These are phyloP conservation scores for Capronia americana DNA, from an alignment of 2,329 filamentous ascomycete genomes.

Conservation along the genomic window DNA sequence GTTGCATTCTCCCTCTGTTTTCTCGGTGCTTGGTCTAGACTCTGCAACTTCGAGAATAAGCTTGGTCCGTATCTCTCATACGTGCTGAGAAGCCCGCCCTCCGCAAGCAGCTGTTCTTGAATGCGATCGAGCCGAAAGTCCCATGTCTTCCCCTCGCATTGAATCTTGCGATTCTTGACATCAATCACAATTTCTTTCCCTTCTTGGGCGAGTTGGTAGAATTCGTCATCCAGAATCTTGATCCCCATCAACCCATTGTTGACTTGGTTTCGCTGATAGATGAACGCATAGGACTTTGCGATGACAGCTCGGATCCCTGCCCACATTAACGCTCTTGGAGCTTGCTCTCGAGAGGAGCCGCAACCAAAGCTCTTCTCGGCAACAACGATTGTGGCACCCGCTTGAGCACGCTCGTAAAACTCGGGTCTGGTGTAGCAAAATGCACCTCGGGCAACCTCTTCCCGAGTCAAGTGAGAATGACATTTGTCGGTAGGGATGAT, in stretches of 20 bases:
- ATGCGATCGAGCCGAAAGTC: conserved; percentile 21
- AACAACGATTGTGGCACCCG: conserved; percentile 20
- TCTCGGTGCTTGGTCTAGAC: conserved; percentile 6
- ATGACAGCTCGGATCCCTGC: conserved; percentile 20
- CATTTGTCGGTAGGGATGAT: conserved; percentile 29
- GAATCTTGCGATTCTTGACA: conserved; percentile 18
- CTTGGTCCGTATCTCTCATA: conserved; percentile 25
- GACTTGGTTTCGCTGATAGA: conserved; percentile 22
- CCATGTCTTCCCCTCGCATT: conserved; percentile 14
- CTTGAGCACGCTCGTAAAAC: conserved; percentile 21
- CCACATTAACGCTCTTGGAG: conserved; percentile 20
- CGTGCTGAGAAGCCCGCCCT: conserved; percentile 22
- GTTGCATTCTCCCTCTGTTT: not conserved
- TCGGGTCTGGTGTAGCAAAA: conserved; percentile 26
- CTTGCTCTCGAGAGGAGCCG: conserved; percentile 24
- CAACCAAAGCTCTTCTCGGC: conserved; percentile 26
- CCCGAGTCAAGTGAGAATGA: conserved; percentile 22
- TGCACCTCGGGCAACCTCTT: conserved; percentile 25
- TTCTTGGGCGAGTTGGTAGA: conserved; percentile 20
- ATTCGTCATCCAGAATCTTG: conserved; percentile 18
- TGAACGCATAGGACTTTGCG: conserved; percentile 24
- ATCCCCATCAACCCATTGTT: conserved; percentile 22
- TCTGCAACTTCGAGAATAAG: conserved; percentile 20
- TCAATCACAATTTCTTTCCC: conserved; percentile 17
- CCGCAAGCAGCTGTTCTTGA: conserved; percentile 24